Conservation (phyloP, 1,284 basidiomycete genomes). For the Cystobasidiaceae sp. region DNA sequence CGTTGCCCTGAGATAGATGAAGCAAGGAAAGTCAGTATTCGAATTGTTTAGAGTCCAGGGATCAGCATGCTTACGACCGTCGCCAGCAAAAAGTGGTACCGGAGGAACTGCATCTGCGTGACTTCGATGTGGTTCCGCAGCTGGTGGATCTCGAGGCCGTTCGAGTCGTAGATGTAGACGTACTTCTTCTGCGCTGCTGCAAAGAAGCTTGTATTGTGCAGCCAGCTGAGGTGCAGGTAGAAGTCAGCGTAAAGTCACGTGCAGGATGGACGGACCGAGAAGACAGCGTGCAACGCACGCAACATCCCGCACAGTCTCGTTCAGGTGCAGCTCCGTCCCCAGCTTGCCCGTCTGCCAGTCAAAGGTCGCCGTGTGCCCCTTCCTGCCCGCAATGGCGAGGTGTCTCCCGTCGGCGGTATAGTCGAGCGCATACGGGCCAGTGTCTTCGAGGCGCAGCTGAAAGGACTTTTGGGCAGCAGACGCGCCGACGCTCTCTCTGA, state of each 20-base stretch:
- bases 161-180: constrained; percentile 90
- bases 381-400: constrained; percentile 71
- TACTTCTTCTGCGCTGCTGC: constrained; percentile 97
- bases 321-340: constrained; percentile 80
- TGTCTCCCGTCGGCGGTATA: constrained; percentile 88
- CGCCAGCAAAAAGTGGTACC: constrained; percentile 91
- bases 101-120: constrained; percentile 83
- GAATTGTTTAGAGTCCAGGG: not conserved
- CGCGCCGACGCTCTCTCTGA: constrained; percentile 62
- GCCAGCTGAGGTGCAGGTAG: constrained; percentile 59
- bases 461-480: constrained; percentile 56
- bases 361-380: constrained; percentile 88
- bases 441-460: constrained; percentile 75
- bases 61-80: constrained; percentile 72
- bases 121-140: constrained; percentile 79
- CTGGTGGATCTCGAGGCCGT: constrained; percentile 87
- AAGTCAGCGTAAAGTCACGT: not conserved
- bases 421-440: constrained; percentile 69
- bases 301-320: constrained; percentile 85
- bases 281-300: constrained; percentile 54
- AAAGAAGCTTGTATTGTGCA: constrained; percentile 87
- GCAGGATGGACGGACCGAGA: not conserved
- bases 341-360: constrained; percentile 88
- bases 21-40: not conserved
- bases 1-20: constrained; percentile 61